phyloP scores from a whole-genome alignment of 805 yeast species.

The Yamadazyma paraphyllophila region DNA sequence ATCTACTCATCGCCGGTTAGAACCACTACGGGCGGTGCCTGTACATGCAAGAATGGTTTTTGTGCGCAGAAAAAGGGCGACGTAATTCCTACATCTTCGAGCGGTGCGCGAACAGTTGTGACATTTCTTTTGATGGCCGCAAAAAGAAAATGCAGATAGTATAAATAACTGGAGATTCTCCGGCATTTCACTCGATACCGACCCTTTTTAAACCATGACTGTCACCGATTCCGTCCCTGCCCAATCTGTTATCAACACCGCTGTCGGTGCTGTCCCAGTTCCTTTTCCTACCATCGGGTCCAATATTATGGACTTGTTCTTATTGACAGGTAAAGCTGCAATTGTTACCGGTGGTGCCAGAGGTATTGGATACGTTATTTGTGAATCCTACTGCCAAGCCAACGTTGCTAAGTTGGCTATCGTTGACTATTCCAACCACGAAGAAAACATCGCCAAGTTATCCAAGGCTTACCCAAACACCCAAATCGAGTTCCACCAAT shows the following conservation, averaged over 20 bases:
- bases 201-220: constrained; percentile 20
- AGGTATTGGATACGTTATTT: constrained; percentile 36
- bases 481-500: constrained; percentile 29
- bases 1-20: constrained; percentile 5
- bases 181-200: not conserved
- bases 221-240: constrained; percentile 9
- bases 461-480: constrained; percentile 29
- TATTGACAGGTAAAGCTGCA: constrained; percentile 31
- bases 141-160: constrained; percentile 1
- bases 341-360: constrained; percentile 39
- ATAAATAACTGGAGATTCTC: not conserved
- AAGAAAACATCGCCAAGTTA: constrained; percentile 26
- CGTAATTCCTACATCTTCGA: constrained; percentile 1
- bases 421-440: constrained; percentile 36
- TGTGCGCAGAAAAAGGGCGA: not conserved
- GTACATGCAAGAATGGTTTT: not conserved
- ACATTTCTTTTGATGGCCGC: constrained; percentile 1
- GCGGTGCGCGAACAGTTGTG: not conserved
- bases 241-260: constrained; percentile 29
- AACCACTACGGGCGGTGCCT: not conserved
- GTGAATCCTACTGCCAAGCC: constrained; percentile 40
- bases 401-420: constrained; percentile 37
- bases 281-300: constrained; percentile 28
- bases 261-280: constrained; percentile 39
- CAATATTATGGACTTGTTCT: constrained; percentile 29